Evolutionary conservation across 2,329 filamentous ascomycete genomes (phyloP), one percentile per base, ranked within the genome.

Genomic region (Aureobasidium sp.): DNA sequence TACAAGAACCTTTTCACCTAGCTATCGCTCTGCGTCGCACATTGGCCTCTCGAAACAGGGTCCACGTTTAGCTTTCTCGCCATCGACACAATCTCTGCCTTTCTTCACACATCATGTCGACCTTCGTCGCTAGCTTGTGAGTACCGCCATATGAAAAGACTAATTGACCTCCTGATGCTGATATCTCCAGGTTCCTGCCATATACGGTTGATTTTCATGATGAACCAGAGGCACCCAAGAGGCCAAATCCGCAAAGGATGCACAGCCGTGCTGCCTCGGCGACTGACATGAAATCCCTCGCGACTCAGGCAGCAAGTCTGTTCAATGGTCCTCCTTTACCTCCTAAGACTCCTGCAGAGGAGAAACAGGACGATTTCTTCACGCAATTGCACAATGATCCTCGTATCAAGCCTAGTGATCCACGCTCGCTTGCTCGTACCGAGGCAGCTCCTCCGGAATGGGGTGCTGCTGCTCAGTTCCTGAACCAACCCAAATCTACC

Each of bases 171-270:
- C 22, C 11, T 14, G 15, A 48, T 20, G 39, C 41, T 56, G 34
- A 47, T 11, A 6, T 22, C n/a, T 3, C 11, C 31, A 96, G 92
- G 62, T 96, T 96, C 73, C 84, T 97, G 39, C 93, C 93, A 37
- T 92, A 96, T 74, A 97, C 93, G 44, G 82, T 96, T 70, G 87
- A 96, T 74, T 97, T 97, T 74, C 72, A 78, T 60, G 87, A 87
- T 68, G 80, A 89, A 62, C 84, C 64, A 63, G 39, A 62, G 39
- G 49, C 63, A 37, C 63, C 52, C 11, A 36, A 39, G 17, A 45
- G 63, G 36, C 59, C 51, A 31, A 60, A 48, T 42, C 36, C 34
- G 20, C 31, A 53, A 8, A 45, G 62, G 41, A 39, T 55, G 29
- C 53, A 59, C 39, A 63, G 62, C 31, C 53, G 55, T 34, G 48